Evolutionary conservation across 2,329 filamentous ascomycete species (phyloP).

Genomic region (Ciborinia camelliae): DNA sequence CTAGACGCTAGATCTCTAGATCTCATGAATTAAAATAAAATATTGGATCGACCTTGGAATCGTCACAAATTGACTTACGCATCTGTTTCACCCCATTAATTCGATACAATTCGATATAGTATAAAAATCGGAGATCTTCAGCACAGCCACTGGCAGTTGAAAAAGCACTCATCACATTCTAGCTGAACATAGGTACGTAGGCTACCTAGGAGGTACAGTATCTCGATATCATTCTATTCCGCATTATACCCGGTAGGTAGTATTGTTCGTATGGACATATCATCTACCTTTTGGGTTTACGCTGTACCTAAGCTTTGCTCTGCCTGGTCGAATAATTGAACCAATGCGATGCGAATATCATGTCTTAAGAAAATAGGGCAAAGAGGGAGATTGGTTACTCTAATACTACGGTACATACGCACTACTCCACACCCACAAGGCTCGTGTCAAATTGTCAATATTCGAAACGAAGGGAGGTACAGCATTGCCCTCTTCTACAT

Average conservation of each 20-base stretch:
- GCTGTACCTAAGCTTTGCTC: background rate
- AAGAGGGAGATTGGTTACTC: background rate
- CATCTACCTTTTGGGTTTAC: background rate
- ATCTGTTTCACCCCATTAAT: background rate
- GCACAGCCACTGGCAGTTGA: slow-evolving; percentile 16
- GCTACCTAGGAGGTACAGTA: background rate
- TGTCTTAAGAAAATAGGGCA: slow-evolving; percentile 7
- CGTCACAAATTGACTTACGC: background rate
- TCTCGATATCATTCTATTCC: background rate
- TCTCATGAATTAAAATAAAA: background rate
- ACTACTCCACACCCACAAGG: slow-evolving; percentile 17
- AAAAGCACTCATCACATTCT: background rate
- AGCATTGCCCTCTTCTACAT: background rate
- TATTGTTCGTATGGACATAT: background rate
- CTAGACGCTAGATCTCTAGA: background rate
- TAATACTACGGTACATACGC: background rate
- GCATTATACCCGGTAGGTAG: background rate
- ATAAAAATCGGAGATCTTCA: slow-evolving; percentile 1
- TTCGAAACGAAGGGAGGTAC: slow-evolving; percentile 7
- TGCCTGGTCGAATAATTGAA: background rate
- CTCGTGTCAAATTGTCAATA: slow-evolving; percentile 14
- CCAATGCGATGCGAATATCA: background rate
- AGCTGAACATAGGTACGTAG: too few species aligned
- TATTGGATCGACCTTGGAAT: background rate
- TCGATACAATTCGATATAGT: background rate